Evolutionary conservation across 1,284 basidiomycete genomes (phyloP), one percentile per base, ranked within the genome.

Genomic region (Lignosus rhinocerotis): DNA sequence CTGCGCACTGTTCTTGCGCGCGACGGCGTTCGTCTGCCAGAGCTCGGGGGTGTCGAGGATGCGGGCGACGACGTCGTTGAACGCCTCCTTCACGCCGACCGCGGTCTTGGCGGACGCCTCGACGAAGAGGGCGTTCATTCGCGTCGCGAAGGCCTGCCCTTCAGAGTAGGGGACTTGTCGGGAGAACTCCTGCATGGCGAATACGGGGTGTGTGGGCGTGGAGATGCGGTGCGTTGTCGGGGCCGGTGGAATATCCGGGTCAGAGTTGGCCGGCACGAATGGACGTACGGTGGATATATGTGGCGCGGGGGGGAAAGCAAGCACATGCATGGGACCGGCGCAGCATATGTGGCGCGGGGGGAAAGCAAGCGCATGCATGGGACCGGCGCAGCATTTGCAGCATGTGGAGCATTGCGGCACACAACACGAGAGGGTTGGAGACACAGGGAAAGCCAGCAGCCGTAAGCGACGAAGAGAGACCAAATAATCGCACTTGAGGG

Each of bases 31-130:
- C 21, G 77, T 68, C 30, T 76, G 81, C 87, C 87, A 89, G 39
- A 91, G 73, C 70, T 87, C 87, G 0, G 86, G 86, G 1, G 87
- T 87, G 47, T 87, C 85, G 43, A 89, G 57, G 58, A 88, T 70
- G 74, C 82, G 80, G 68, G 83, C 82, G 11, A 96, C 93, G 6
- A 96, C 84, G 57, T 90, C 88, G 58, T 85, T 80, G 71, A 97
- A 96, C 1, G 89, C 85, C 51, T 93, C 89, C 34, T 81, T 80
- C 2, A 96, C 94, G 11, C 90, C 89, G 0, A 90, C 78, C 11
- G 87, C 82, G 0, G 92, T 95, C 84, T 97, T 96, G 0, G 94
- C 94, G 0, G 90, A 90, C 3, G 87, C 84, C 77, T 97, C 94
- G 46, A 96, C 79, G 73, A 97, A 98, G 41, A 95, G 78, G 11